Base-by-base conservation (phyloP, 768 basidiomycete genomes). In the Crepidotus variabilis region DNA sequence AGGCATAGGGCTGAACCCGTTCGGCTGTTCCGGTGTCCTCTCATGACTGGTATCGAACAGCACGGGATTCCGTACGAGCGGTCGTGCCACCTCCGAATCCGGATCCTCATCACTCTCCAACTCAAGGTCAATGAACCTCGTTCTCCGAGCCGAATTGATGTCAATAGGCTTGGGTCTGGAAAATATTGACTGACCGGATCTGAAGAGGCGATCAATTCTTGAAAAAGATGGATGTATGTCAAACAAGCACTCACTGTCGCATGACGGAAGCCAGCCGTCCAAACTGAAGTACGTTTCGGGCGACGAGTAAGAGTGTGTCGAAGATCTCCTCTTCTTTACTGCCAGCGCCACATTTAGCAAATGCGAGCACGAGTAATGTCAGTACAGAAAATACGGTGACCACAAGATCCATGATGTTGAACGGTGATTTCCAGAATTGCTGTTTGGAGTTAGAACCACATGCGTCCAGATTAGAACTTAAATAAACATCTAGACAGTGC, bases 401-500 rank as follows among this genome's bases (percentile, higher is more conserved):
- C 50, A 90, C 81, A 14, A 97, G 79, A 68, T 98, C 95, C 64
- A 95, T 78, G 32, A 92, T 75, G 68, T 98, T 98, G 74, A 92
- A 94, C 10, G 87, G 86, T n/a, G 92, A 91, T 69, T 84, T 90
- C 92, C 92, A 95, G 77, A 97, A 97, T 92, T 94, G 90, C 94
- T 95, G 67, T 18, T 33, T 13, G 39, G 52, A 56, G 39, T 45
- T 34, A 32, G n/a, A n/a, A n/a, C n/a, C n/a, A n/a, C n/a, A n/a
- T n/a, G n/a, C n/a, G n/a, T n/a, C 18, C 49, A 28, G 22, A 61
- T 45, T 35, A 43, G 47, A 24, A 23, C 22, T 20, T 28, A 7
- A 22, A 54, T 9, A 28, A 49, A 46, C 33, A 10, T 46, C n/a
- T 35, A 33, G 18, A 35, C 22, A 32, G 11, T 18, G 35, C 13